Percentiles rank a stretch among this genome's conserved stretches.
Evolutionary conservation across 2,329 filamentous ascomycete species (phyloP).

Genomic region (Aspergillus aculeatinus): DNA sequence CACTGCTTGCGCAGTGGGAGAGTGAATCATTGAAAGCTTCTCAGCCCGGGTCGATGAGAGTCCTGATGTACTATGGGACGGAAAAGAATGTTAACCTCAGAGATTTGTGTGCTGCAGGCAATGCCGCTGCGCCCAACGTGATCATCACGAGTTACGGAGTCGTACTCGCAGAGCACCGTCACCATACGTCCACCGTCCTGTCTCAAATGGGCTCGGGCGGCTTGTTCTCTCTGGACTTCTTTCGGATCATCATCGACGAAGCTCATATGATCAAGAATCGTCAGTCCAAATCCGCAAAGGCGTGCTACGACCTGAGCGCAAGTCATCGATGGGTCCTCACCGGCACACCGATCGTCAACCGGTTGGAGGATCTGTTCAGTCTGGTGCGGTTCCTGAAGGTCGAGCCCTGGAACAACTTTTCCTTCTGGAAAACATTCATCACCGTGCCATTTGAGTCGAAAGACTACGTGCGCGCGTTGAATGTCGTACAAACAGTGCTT

Average conservation of each 20-base stretch:
- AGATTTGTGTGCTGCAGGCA: conserved; percentile 72
- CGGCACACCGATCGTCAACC: conserved; percentile 94
- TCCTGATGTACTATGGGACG: conserved; percentile 85
- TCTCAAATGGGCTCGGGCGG: conserved; percentile 61
- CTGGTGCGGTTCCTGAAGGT: conserved; percentile 89
- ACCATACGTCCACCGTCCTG: conserved; percentile 52
- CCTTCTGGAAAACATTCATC: conserved; percentile 98
- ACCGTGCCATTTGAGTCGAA: conserved; percentile 96
- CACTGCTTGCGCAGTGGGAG: conserved; percentile 93
- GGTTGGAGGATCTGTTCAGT: conserved; percentile 90
- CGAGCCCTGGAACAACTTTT: conserved; percentile 98
- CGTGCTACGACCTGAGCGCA: conserved; percentile 85
- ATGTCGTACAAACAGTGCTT: conserved; percentile 94
- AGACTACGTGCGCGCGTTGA: conserved; percentile 86
- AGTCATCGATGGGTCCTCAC: conserved; percentile 91
- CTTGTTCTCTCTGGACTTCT: conserved; percentile 90
- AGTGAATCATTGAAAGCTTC: conserved; percentile 93
- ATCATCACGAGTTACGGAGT: conserved; percentile 95
- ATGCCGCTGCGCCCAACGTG: conserved; percentile 78
- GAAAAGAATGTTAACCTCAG: conserved; percentile 81
- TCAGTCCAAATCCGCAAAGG: conserved; percentile 88
- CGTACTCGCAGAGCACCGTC: conserved; percentile 83
- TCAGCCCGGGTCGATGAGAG: conserved; percentile 75
- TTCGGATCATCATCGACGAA: conserved; percentile 92
- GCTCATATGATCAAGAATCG: conserved; percentile 90